Evolutionary conservation across 2,329 filamentous ascomycete genomes (phyloP).

Genomic region (Byssoonygena ceratinophila): DNA sequence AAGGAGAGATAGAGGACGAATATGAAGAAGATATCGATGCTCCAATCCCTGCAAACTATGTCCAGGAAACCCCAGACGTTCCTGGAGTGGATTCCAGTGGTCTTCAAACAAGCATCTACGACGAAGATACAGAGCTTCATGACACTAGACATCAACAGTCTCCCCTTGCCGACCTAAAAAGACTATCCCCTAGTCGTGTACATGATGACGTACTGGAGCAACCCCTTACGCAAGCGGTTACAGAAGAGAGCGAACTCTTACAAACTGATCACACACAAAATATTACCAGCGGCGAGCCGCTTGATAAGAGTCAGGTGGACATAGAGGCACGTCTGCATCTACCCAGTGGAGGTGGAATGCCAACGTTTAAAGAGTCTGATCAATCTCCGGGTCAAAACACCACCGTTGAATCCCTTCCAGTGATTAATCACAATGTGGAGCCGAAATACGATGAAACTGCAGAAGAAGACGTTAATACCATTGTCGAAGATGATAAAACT

Average conservation of each 20-base stretch:
- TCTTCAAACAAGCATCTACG: neutral
- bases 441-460: neutral
- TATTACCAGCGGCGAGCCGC: neutral
- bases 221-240: neutral
- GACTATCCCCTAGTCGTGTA: neutral
- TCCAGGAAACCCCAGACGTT: neutral
- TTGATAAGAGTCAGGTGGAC: neutral
- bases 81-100: neutral
- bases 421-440: neutral
- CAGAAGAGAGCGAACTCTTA: neutral
- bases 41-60: slow-evolving; percentile 18
- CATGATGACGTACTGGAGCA: too few species aligned
- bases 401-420: neutral
- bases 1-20: slow-evolving; percentile 35
- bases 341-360: neutral
- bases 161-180: neutral
- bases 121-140: neutral
- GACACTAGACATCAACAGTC: neutral
- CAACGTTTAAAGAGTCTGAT: neutral
- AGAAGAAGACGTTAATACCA: neutral
- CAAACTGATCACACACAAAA: neutral
- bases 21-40: slow-evolving; percentile 29
- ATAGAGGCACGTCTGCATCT: neutral
- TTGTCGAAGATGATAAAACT: neutral
- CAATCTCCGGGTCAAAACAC: neutral